Evolutionary conservation across 2,329 filamentous ascomycete species (phyloP).

Genomic region (Colletotrichum tropicale): DNA sequence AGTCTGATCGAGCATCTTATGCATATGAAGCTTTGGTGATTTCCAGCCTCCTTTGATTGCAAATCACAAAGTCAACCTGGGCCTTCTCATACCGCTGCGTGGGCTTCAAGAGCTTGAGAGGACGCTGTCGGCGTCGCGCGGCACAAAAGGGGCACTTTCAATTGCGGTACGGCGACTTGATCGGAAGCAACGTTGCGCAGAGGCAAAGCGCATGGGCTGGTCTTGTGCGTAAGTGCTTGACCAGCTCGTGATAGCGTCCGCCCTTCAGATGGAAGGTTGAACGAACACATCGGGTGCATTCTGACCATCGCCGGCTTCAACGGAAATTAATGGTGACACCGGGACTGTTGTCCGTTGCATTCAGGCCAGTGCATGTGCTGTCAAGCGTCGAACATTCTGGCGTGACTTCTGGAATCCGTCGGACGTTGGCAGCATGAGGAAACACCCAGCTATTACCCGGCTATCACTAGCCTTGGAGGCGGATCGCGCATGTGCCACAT

Average conservation of each 20-base stretch:
- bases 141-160: not conserved
- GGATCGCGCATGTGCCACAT: not conserved
- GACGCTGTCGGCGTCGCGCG: not conserved
- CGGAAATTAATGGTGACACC: not conserved
- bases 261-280: not conserved
- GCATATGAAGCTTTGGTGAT: not conserved
- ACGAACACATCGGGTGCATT: not conserved
- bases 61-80: not conserved
- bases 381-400: not conserved
- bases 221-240: not conserved
- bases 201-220: not conserved
- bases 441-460: not conserved
- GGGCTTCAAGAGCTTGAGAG: not conserved
- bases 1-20: not conserved
- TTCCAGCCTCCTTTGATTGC: not conserved
- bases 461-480: not conserved
- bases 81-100: not conserved
- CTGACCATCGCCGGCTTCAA: not conserved
- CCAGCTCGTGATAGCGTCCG: not conserved
- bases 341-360: not conserved
- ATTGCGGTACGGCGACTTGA: not conserved
- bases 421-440: not conserved
- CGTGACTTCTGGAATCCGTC: not conserved
- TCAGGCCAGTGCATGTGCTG: not conserved
- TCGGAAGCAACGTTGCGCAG: not conserved